Conservation (phyloP, 345 rosid genomes). For the Capsella bursapastoris region DNA sequence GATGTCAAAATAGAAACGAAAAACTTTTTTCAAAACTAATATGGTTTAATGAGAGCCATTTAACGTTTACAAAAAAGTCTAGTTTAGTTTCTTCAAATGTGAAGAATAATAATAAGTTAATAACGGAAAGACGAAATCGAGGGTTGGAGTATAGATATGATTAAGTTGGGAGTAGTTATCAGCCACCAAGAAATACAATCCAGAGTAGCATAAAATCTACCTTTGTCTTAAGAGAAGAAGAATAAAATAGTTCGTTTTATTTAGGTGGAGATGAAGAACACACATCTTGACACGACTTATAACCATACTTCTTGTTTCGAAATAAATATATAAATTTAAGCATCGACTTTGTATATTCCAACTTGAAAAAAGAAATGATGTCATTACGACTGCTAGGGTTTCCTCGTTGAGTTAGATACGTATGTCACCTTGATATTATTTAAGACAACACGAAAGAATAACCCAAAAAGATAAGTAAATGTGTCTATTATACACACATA, state of each 20-base stretch:
- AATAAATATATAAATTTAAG: slow-evolving; percentile 5
- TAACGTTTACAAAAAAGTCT: slow-evolving; percentile 7
- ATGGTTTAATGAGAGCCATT: slow-evolving; percentile 8
- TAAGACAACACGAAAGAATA: slow-evolving; percentile 41
- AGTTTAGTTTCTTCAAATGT: slow-evolving; percentile 12
- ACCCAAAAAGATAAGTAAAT: slow-evolving; percentile 33
- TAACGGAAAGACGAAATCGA: slow-evolving; percentile 46
- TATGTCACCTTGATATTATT: slow-evolving; percentile 39
- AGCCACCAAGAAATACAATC: slow-evolving; percentile 47
- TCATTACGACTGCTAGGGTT: slow-evolving; percentile 27
- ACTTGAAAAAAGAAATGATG: not conserved
- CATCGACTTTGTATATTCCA: not conserved
- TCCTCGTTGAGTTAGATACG: slow-evolving; percentile 20
- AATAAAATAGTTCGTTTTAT: slow-evolving; percentile 36
- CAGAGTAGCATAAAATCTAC: slow-evolving; percentile 34
- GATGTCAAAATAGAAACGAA: not conserved
- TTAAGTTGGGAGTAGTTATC: slow-evolving; percentile 46
- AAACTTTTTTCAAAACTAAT: not conserved
- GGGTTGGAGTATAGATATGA: slow-evolving; percentile 48
- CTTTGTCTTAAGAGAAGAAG: slow-evolving; percentile 21
- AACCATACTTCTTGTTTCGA: slow-evolving; percentile 37
- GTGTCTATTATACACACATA: not conserved
- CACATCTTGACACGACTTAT: slow-evolving; percentile 49
- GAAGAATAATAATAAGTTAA: slow-evolving; percentile 39
- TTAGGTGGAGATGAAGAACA: slow-evolving; percentile 48